These are phyloP conservation scores for Boletus reticulatus DNA, from an alignment of 768 basidiomycete genomes.

Conservation along the genomic window DNA sequence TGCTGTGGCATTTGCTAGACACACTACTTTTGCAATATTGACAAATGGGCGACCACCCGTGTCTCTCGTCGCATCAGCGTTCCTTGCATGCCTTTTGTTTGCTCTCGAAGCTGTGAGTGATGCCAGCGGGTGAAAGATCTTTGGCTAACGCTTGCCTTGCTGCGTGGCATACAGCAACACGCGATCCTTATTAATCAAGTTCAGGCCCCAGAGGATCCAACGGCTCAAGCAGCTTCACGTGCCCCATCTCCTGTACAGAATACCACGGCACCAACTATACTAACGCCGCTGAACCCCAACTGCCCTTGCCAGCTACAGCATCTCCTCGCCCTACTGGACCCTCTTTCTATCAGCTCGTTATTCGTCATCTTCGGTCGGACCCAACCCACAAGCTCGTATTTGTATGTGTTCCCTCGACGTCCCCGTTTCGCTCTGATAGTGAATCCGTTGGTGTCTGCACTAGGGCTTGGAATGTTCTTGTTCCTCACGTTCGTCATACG, in stretches of 20 bases:
- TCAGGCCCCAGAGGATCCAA: slow-evolving; percentile 70
- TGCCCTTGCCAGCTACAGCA: slow-evolving; percentile 21
- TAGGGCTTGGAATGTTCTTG: slow-evolving; percentile 68
- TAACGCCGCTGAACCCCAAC: slow-evolving; percentile 9
- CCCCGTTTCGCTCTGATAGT: neutral
- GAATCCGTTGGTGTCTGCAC: slow-evolving; percentile 2
- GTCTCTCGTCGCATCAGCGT: slow-evolving; percentile 80
- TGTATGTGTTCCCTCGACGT: slow-evolving; percentile 44
- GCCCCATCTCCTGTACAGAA: slow-evolving; percentile 5
- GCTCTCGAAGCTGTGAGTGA: slow-evolving; percentile 75
- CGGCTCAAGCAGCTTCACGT: slow-evolving; percentile 28
- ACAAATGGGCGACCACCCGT: slow-evolving; percentile 81
- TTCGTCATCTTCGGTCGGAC: slow-evolving; percentile 62
- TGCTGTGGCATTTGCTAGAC: slow-evolving; percentile 81
- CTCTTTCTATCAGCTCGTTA: slow-evolving; percentile 47
- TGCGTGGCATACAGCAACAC: slow-evolving; percentile 61
- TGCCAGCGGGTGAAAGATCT: neutral
- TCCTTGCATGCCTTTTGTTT: slow-evolving; percentile 76
- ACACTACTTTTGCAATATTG: slow-evolving; percentile 85
- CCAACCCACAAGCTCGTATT: slow-evolving; percentile 67
- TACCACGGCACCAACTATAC: slow-evolving; percentile 1
- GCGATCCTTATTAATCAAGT: slow-evolving; percentile 77
- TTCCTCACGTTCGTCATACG: slow-evolving; percentile 73
- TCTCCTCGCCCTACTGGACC: slow-evolving; percentile 13
- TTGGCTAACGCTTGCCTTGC: neutral